Conservation (phyloP, 257 asterid genomes). For the Nicotiana undulata region DNA sequence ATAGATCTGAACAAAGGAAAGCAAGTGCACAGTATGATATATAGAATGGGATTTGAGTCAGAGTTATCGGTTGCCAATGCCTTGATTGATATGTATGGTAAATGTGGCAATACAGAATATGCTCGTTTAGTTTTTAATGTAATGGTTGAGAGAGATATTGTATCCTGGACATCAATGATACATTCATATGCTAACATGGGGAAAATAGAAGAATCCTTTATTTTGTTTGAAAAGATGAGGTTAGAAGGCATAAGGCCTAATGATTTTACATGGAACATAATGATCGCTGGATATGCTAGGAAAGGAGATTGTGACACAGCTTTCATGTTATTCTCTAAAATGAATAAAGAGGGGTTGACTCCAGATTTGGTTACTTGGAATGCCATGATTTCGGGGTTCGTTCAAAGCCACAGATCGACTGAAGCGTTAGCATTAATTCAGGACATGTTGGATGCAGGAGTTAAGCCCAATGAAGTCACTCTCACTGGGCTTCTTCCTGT, state of each 20-base stretch:
- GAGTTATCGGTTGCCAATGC: constrained; percentile 39
- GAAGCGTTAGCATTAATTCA: constrained; percentile 37
- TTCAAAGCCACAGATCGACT: constrained; percentile 30
- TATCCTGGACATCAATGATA: constrained; percentile 56
- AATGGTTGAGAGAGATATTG: constrained; percentile 54
- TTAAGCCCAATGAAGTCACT: constrained; percentile 56
- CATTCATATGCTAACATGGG: constrained; percentile 41
- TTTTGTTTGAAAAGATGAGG: constrained; percentile 45
- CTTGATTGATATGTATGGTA: constrained; percentile 43
- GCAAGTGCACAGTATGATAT: constrained; percentile 42
- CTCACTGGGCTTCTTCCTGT: constrained; percentile 45
- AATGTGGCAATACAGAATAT: constrained; percentile 26
- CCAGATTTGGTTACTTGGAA: constrained; percentile 62
- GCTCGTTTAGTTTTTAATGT: constrained; percentile 42
- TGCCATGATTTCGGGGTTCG: constrained; percentile 56
- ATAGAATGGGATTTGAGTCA: constrained; percentile 27
- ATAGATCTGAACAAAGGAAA: constrained; percentile 40
- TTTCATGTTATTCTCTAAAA: constrained; percentile 24
- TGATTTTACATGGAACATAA: constrained; percentile 52
- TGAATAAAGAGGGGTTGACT: constrained; percentile 35
- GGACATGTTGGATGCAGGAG: constrained; percentile 35
- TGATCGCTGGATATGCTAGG: constrained; percentile 42
- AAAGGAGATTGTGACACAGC: constrained; percentile 47
- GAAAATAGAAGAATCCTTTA: constrained; percentile 29
- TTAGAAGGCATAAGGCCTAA: constrained; percentile 40